These are phyloP conservation scores for Apiospora kogelbergensis DNA, from an alignment of 2,329 filamentous ascomycete species.

Conservation along the genomic window DNA sequence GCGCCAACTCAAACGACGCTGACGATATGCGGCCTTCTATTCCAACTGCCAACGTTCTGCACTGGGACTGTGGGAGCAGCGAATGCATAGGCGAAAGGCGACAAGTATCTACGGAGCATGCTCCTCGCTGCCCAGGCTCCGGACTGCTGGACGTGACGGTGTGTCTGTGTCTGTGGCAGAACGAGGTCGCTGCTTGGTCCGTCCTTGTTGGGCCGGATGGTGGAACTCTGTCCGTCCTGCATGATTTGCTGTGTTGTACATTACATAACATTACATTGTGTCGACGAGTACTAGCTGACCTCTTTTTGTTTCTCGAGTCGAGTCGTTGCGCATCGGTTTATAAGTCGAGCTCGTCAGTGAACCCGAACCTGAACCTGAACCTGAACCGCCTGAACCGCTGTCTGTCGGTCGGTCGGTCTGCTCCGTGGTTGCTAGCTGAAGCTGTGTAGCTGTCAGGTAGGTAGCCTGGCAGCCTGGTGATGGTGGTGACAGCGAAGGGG, in stretches of 20 bases:
- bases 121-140: too few species aligned
- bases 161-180: constrained; percentile 1
- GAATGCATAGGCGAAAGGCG: too few species aligned
- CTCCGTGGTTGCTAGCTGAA: too few species aligned
- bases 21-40: constrained; percentile 1
- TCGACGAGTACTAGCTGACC: too few species aligned
- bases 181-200: neutral
- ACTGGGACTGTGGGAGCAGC: too few species aligned
- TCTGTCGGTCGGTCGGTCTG: neutral
- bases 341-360: too few species aligned
- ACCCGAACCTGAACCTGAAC: too few species aligned
- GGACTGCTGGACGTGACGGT: constrained; percentile 1
- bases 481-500: neutral
- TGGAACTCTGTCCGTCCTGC: neutral
- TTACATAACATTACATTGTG: too few species aligned
- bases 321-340: neutral
- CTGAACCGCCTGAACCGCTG: too few species aligned
- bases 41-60: constrained; percentile 2
- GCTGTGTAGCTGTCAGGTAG: neutral
- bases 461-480: neutral
- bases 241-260: neutral
- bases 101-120: too few species aligned
- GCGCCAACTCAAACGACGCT: constrained; percentile 5
- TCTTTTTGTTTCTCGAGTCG: neutral
- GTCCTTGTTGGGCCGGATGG: neutral